phyloP scores from a whole-genome alignment of 2,329 filamentous ascomycete genomes.

The Calonectria pseudoturangicola region DNA sequence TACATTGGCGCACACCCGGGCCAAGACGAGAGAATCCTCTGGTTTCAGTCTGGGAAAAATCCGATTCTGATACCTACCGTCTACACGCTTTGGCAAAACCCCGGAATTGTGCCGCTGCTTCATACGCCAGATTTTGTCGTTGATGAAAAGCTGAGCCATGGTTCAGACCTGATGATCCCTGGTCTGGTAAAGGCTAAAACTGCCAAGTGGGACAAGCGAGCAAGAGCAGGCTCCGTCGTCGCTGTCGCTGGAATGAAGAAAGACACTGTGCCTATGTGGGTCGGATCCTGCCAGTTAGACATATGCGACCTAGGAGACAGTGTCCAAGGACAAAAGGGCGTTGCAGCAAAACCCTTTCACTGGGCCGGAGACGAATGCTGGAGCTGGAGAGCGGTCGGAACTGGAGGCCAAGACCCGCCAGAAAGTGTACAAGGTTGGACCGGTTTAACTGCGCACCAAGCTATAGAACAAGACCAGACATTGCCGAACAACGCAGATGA shows the following conservation, averaged over 20 bases:
- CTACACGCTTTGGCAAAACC: conserved; percentile 51
- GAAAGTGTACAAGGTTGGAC: conserved; percentile 43
- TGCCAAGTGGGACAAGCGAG: conserved; percentile 45
- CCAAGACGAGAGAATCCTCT: conserved; percentile 50
- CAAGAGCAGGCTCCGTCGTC: conserved; percentile 46
- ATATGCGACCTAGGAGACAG: conserved; percentile 39
- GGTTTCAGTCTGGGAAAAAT: conserved; percentile 51
- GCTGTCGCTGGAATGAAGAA: conserved; percentile 48
- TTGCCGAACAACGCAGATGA: conserved; percentile 17
- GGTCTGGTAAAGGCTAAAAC: conserved; percentile 45
- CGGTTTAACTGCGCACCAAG: conserved; percentile 32
- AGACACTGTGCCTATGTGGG: conserved; percentile 48
- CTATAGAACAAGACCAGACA: conserved; percentile 5
- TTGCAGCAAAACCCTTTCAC: conserved; percentile 47
- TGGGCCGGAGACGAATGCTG: conserved; percentile 51
- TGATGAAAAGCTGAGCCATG: conserved; percentile 49
- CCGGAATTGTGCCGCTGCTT: conserved; percentile 46
- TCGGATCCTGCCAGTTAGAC: conserved; percentile 48
- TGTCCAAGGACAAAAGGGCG: conserved; percentile 47
- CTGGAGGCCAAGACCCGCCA: conserved; percentile 47
- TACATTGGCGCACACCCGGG: conserved; percentile 47
- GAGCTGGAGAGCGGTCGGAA: conserved; percentile 49
- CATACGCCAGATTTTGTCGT: conserved; percentile 51
- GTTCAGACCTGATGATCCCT: conserved; percentile 50
- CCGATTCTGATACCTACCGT: conserved; percentile 50